Evolutionary conservation across 345 rosid genomes (phyloP).

Genomic region (Citrus inodora): DNA sequence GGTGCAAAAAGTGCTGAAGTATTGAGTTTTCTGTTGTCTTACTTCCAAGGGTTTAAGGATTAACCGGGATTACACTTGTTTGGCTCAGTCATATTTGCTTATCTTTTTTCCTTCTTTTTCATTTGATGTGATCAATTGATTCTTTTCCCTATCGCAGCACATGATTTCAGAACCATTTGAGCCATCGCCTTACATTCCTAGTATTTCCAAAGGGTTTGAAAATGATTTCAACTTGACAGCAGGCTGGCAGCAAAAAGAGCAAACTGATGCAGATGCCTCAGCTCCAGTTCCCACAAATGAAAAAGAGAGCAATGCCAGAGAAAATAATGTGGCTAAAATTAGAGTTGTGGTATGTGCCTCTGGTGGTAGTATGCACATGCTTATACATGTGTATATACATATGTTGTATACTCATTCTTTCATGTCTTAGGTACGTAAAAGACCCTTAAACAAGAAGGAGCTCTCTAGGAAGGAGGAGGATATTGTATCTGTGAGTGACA

Average conservation of each 20-base stretch:
- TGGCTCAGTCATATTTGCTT: not conserved
- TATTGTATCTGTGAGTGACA: constrained; percentile 69
- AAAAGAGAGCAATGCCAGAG: constrained; percentile 67
- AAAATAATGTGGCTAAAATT: constrained; percentile 84
- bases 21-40: not conserved
- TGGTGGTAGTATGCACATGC: not conserved
- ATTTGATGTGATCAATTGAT: not conserved
- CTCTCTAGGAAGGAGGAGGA: constrained; percentile 88
- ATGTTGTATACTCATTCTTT: not conserved
- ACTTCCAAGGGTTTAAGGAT: not conserved
- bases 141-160: constrained; percentile 55
- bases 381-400: not conserved
- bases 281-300: constrained; percentile 42
- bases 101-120: not conserved
- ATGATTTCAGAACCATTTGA: constrained; percentile 90
- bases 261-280: constrained; percentile 55
- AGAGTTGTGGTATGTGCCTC: constrained; percentile 87
- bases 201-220: constrained; percentile 60
- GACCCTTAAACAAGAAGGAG: constrained; percentile 94
- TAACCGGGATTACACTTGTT: not conserved
- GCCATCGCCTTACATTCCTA: constrained; percentile 86
- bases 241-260: constrained; percentile 45
- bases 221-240: constrained; percentile 53
- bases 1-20: constrained; percentile 4
- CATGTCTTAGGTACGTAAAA: constrained; percentile 73